phyloP scores from a whole-genome alignment of 2,329 filamentous ascomycete genomes.

The Aspergillus pseudoterreus region DNA sequence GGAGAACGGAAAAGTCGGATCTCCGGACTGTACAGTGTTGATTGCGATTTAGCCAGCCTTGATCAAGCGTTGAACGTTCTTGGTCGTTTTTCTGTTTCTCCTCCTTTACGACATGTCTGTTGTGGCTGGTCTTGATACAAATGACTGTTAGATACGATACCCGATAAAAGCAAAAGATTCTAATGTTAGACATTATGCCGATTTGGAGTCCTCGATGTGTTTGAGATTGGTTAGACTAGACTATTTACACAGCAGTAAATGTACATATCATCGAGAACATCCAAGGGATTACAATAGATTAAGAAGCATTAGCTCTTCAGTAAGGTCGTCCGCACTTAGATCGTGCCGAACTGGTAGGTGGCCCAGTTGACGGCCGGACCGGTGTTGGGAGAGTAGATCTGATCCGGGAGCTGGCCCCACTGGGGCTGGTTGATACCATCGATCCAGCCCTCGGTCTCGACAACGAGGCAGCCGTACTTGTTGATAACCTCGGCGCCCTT shows the following conservation, averaged over 20 bases:
- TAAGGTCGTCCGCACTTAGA: constrained; percentile 17
- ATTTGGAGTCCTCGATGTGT: neutral
- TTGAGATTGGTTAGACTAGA: neutral
- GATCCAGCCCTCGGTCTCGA: constrained; percentile 93
- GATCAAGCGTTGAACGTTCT: neutral
- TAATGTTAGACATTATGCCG: neutral
- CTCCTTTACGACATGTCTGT: neutral
- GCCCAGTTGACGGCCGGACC: constrained; percentile 41
- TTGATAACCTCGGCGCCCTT: constrained; percentile 43
- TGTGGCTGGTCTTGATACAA: neutral
- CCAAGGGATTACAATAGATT: neutral
- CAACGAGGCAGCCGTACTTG: constrained; percentile 79
- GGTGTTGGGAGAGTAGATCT: constrained; percentile 40
- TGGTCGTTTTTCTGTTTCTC: neutral
- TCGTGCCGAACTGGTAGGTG: constrained; percentile 43
- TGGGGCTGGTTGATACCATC: constrained; percentile 89
- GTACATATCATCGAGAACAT: neutral
- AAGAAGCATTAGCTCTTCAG: neutral
- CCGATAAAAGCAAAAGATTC: constrained; percentile 6
- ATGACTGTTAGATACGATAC: constrained; percentile 11
- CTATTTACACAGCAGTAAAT: constrained; percentile 3
- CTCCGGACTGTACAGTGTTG: neutral
- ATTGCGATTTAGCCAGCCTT: neutral
- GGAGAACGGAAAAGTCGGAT: neutral
- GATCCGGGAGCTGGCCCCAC: constrained; percentile 62